Evolutionary conservation across 768 basidiomycete species (phyloP), one percentile per base, ranked within the genome.

Genomic region (Lactifluus echinatus): DNA sequence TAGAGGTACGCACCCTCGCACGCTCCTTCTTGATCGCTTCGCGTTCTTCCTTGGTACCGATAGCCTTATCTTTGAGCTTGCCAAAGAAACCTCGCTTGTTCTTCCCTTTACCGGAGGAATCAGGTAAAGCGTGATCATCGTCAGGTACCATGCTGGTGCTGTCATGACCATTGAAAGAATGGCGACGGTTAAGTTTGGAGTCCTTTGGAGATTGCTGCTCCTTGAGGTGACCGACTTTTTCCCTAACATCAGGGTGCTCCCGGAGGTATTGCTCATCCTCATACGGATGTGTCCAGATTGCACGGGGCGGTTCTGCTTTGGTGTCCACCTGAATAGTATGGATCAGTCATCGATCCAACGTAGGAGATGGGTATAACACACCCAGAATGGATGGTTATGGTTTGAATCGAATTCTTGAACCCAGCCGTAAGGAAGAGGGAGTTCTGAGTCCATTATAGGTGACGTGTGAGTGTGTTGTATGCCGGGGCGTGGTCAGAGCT

Each of bases 231-330:
- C 63, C 63, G 17, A 72, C 63, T 59, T 76, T 75, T 55, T 75
- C 71, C 53, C 66, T 67, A 8, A 72, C 60, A 4, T 80, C 76
- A 8, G 83, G 80, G 59, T 84, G 78, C 45, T 79, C 76, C 4
- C 57, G 63, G n/a, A 85, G 73, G 67, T 77, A 87, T 50, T 79
- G 74, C 45, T 82, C 79, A 66, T 87, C 85, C 55, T 87, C 83
- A 56, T 79, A 79, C 1, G 87, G 86, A 65, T 89, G 85, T 1
- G 75, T 74, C 87, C 86, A 89, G 63, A 81, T 87, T 0, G 80
- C 75, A 0, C 86, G 78, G 1, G 84, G 80, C 8, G 87, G 86
- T 8, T 67, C 72, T 0, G 80, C 78, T 56, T 70, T 73, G 0
- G 84, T 87, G 59, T 89, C 83, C 17, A 87, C 81, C 82, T 85